Base-by-base conservation (phyloP, 2,329 filamentous ascomycete genomes). In the Monilinia fructigena region DNA sequence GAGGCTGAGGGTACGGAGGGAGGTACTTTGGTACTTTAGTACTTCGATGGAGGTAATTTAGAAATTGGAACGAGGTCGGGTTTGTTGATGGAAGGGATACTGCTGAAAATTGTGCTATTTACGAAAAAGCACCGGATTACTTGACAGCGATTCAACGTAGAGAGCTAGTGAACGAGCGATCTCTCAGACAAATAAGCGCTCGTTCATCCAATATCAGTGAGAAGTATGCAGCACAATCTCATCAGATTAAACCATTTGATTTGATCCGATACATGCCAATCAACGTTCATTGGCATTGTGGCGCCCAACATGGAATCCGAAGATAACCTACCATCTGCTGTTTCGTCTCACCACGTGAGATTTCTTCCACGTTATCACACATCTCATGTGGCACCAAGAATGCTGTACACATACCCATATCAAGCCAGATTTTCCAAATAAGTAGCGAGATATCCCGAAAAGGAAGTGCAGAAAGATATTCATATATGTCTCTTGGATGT, bases 331-430 rank as follows among this genome's bases (percentile, higher is more conserved):
- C 26, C 52, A 31, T 55, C 60, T 54, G n/a, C 11, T 12, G 12
- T 47, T 31, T 63, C 50, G 60, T 63, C 23, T 55, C 52, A 63
- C 61, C 61, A 56, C 52, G 53, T 56, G 40, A 48, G 40, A 18
- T 12, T 4, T 28, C 12, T 47, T 64, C 62, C 62, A 64, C 62
- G 62, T 64, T 64, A 64, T 64, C 40, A 48, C 50, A 38, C 42
- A 56, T 28, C 50, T 64, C n/a, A 11, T 20, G 28, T 64, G 40
- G n/a, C 23, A 56, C 50, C 3, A 45, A 47, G 18, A 55, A 23
- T 10, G 35, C 28, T 20, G 62, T 47, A 28, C 52, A 28, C 16
- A 18, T 42, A 35, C 26, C 53, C 42, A 47, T 6, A 55, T 56
- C 52, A 20, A 52, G 61, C 5, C 40, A 48, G 26, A 20, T 45